Conservation (phyloP, 164 flowering plant species). For the Tinospora cordifolia region DNA sequence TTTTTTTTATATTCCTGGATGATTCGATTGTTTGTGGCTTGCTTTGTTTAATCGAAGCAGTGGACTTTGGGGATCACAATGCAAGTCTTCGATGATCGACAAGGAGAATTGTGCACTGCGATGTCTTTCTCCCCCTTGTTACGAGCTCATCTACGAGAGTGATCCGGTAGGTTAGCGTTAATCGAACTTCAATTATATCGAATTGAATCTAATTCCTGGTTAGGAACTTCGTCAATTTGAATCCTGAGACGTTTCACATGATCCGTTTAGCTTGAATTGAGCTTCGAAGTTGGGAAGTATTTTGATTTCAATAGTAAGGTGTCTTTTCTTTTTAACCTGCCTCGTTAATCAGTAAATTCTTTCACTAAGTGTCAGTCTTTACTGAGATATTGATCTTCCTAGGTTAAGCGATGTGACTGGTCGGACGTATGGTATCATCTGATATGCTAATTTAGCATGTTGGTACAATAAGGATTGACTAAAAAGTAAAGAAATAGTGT, state of each 20-base stretch:
- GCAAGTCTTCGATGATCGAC: conserved; percentile 62
- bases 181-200: background rate
- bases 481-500: background rate
- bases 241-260: background rate
- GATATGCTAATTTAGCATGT: background rate
- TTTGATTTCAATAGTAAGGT: no score
- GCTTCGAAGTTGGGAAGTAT: no score
- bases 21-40: background rate
- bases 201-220: background rate
- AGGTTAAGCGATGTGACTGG: background rate
- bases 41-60: conserved; percentile 22
- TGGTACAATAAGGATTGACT: background rate
- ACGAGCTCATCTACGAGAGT: conserved; percentile 59
- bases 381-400: background rate
- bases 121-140: conserved; percentile 75
- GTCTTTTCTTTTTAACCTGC: background rate
- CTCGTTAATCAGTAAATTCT: background rate
- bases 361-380: background rate
- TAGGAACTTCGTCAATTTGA: background rate
- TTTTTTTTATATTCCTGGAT: no score
- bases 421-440: background rate
- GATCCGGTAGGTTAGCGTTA: conserved; percentile 51
- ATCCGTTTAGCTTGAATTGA: no score
- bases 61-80: conserved; percentile 78
- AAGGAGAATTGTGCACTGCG: conserved; percentile 87